These are phyloP conservation scores for Camellia oleifera DNA, from an alignment of 179 eudicot genomes.

Conservation along the genomic window DNA sequence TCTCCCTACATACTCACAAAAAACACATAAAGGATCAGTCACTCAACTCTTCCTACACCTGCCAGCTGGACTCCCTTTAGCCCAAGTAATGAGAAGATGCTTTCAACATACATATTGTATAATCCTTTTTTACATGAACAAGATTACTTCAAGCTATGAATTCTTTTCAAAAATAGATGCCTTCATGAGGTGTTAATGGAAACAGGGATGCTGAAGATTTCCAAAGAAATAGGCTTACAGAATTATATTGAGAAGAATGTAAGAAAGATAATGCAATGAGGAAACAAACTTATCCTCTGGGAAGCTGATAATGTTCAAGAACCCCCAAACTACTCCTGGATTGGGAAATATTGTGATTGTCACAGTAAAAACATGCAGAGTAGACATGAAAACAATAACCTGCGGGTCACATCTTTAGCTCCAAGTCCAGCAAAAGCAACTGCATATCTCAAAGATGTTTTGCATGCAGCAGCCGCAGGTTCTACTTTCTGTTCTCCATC, in stretches of 20 bases:
- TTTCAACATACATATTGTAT: background rate
- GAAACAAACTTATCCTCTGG: background rate
- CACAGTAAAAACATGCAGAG: background rate
- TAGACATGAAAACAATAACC: slow-evolving; percentile 35
- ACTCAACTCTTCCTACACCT: too few relatives aligned
- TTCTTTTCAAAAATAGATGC: background rate
- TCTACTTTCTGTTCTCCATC: slow-evolving; percentile 90
- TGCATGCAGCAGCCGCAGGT: slow-evolving; percentile 86
- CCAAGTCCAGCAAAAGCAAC: slow-evolving; percentile 96
- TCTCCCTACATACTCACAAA: too few relatives aligned
- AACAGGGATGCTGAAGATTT: background rate
- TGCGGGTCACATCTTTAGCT: slow-evolving; percentile 97
- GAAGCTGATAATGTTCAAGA: background rate
- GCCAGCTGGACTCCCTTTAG: too few relatives aligned
- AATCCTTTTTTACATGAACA: background rate
- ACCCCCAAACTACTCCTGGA: background rate
- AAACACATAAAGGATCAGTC: too few relatives aligned
- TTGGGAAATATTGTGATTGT: background rate
- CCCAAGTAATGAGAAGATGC: too few relatives aligned
- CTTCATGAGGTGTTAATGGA: background rate
- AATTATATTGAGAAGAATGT: background rate
- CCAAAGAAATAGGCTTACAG: background rate
- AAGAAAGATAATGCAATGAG: background rate
- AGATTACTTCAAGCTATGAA: background rate
- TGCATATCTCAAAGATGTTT: slow-evolving; percentile 79